Percentiles rank a stretch among this genome's conserved stretches.
These are phyloP conservation scores for Neurospora sp. DNA, from an alignment of 495 filamentous ascomycete genomes.

Conservation along the genomic window DNA sequence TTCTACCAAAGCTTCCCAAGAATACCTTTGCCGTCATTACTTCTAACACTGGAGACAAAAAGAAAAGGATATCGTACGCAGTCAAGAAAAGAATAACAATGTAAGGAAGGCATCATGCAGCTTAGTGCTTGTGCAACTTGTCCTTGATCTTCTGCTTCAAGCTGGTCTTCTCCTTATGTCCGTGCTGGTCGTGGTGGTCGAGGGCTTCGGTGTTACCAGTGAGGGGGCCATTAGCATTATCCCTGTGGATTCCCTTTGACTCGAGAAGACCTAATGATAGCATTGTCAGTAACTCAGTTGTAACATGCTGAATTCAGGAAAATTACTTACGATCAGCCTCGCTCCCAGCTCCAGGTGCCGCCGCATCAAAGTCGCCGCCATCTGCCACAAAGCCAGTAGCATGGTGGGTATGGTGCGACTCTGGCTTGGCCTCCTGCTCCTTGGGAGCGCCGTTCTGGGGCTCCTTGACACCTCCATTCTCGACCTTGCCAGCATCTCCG, in stretches of 20 bases:
- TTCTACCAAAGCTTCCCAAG: not conserved
- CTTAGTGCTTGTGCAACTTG: conserved; percentile 28
- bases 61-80: not conserved
- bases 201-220: not conserved
- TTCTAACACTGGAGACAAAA: not conserved
- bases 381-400: conserved; percentile 45
- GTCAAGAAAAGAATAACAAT: not conserved
- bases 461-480: conserved; percentile 1
- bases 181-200: not conserved
- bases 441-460: conserved; percentile 3
- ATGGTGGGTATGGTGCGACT: not conserved
- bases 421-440: conserved; percentile 12
- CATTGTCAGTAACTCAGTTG: not conserved
- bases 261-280: conserved; percentile 29
- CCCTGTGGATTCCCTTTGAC: conserved; percentile 28
- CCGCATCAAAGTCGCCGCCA: conserved; percentile 58
- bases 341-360: conserved; percentile 48
- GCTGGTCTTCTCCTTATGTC: conserved; percentile 21
- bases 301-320: not conserved
- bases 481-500: conserved; percentile 26
- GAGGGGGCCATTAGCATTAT: not conserved
- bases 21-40: not conserved
- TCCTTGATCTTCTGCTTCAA: conserved; percentile 39
- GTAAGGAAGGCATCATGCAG: not conserved
- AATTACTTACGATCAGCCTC: conserved; percentile 53